Base-by-base conservation (phyloP, 2,329 filamentous ascomycete species). In the Alternaria longipes region DNA sequence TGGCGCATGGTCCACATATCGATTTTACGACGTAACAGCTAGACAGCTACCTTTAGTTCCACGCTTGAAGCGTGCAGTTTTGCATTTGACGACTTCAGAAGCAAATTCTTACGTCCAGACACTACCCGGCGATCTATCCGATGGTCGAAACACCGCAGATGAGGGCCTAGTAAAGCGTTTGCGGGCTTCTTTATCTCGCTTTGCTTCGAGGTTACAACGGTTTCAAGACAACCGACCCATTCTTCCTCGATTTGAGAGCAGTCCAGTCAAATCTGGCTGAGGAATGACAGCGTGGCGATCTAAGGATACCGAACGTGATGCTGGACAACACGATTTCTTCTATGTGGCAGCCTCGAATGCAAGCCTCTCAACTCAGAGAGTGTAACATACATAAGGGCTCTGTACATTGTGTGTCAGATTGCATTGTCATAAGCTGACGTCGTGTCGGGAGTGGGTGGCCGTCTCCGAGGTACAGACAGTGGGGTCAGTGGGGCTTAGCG, bases 1-100 rank as follows among this genome's bases (percentile, higher is more conserved):
- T 18, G 54, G 56, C 18, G 69, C 67, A 18, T 73, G 63, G 62
- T 46, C 45, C 7, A 66, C 65, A 11, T 69, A 63, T 32, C 67
- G 59, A 26, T 58, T 67, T 26, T 64, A 56, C 32, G 46, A 59
- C 16, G 41, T 24, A 22, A 51, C 55, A 30, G 34, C 51, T 26
- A 47, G 32, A 28, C 26, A 30, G 1, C 16, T 42, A 11, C 44
- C 40, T 1, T 28, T 54, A 3, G 7, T n/a, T 5, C 50, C 47
- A n/a, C 51, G 58, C 1, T 9, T 61, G 18, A 64, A 53, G 14
- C 14, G 9, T 14, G 45, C 42, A 12, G 3, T 60, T 1, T 8
- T 41, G 6, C 14, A n/a, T 20, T 8, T 56, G 4, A n/a, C 40
- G 4, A 38, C 52, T 14, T 11, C 32, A 4, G 36, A 30, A 8